phyloP scores from a whole-genome alignment of 768 basidiomycete genomes.

The Rhodotorula diobovata region DNA sequence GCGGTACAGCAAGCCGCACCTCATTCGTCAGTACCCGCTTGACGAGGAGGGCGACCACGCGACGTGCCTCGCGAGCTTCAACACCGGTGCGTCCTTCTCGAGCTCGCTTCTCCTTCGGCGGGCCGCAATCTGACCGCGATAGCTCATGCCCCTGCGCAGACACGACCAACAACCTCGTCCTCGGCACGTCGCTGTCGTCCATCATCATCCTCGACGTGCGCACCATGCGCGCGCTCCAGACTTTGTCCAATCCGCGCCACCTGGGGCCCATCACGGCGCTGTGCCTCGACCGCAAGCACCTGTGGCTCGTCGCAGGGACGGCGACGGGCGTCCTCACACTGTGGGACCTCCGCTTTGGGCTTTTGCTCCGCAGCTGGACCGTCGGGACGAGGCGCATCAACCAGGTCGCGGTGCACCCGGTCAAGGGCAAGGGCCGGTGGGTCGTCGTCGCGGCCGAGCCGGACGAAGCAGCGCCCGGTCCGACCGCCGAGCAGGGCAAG shows the following conservation, averaged over 20 bases:
- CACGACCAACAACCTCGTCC: conserved; percentile 71
- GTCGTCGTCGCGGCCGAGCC: conserved; percentile 66
- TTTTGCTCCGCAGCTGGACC: conserved; percentile 82
- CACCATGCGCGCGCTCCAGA: conserved; percentile 70
- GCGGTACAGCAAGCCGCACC: conserved; percentile 73
- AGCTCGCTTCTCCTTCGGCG: neutral
- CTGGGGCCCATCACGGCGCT: conserved; percentile 79
- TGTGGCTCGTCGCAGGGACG: conserved; percentile 87
- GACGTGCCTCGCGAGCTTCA: conserved; percentile 75
- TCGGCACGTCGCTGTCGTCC: conserved; percentile 73
- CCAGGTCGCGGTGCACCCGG: conserved; percentile 75
- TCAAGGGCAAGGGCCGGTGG: conserved; percentile 83
- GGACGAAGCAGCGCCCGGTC: neutral
- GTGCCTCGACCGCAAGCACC: conserved; percentile 74
- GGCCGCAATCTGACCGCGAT: neutral
- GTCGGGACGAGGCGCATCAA: conserved; percentile 58
- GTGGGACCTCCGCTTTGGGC: conserved; percentile 93
- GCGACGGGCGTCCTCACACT: conserved; percentile 75
- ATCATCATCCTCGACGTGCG: conserved; percentile 76
- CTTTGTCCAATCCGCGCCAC: conserved; percentile 77
- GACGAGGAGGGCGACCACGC: conserved; percentile 72
- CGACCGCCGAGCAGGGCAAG: neutral
- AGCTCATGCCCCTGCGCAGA: conserved; percentile 51
- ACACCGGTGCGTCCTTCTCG: conserved; percentile 56
- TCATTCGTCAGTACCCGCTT: conserved; percentile 73